Evolutionary conservation across 371 early-diverging fungal genomes (phyloP), one percentile per base, ranked within the genome.

Genomic region (Mucor ambiguus): DNA sequence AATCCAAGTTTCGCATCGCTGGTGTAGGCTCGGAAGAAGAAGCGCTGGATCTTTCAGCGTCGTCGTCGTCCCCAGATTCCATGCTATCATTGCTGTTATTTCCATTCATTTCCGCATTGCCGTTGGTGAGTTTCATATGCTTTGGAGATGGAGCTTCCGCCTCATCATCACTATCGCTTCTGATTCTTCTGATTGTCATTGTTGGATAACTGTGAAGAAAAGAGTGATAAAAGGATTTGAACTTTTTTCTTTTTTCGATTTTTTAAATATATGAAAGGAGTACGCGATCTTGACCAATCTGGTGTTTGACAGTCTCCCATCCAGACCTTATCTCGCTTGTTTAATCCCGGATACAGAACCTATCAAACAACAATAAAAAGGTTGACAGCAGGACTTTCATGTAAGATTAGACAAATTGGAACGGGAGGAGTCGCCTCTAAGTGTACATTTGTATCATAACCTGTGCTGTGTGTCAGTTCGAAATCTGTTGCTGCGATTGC

Each of bases 161-260:
- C 16, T 55, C 55, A 10, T 55, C 55, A 28, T 55, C 55, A n/a
- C 55, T 55, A 16, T 55, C 55, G 29, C 18, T 55, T 32, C 55
- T 55, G n/a, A 32, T 32, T 32, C 24, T 55, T 55, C 55, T 55
- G 18, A 28, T 28, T 4, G 55, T 30, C 55, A 55, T 55, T 55
- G 14, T 32, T 32, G 24, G 10, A 22, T 55, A 3, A 55, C 32
- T 12, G 11, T 22, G 10, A 2, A 20, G 26, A 20, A 44, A 5
- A 20, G n/a, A 3, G 11, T 18, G 10, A 55, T n/a, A 29, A 20
- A 18, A 14, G 1, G 6, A 28, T 6, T 10, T 5, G 20, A 28
- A 28, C 18, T 24, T 32, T 55, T 55, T 32, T 30, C 18, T 32
- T 55, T 55, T 55, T 29, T 55, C 18, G 48, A n/a, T 48, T 32